phyloP scores from a whole-genome alignment of 2,329 filamentous ascomycete species.

The Bipolaris sorokiniana region DNA sequence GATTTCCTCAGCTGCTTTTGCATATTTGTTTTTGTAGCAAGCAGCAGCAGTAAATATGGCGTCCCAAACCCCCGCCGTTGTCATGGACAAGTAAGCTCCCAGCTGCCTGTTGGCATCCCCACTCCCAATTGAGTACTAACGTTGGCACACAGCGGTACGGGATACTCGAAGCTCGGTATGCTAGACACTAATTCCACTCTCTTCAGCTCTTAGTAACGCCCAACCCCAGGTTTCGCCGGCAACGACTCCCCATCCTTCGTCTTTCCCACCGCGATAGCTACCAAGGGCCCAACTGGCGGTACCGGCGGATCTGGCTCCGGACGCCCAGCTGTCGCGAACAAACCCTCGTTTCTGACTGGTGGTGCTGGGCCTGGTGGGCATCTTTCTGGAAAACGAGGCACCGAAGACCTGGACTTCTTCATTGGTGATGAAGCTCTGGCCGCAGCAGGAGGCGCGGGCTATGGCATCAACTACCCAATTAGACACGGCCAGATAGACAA shows the following conservation, averaged over 20 bases:
- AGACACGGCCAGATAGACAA: slow-evolving; percentile 98
- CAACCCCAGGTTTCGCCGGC: slow-evolving; percentile 82
- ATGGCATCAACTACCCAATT: slow-evolving; percentile 96
- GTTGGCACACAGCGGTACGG: slow-evolving; percentile 79
- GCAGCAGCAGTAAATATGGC: slow-evolving; percentile 70
- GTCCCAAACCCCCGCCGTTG: slow-evolving; percentile 99
- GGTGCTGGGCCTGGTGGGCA: slow-evolving; percentile 83
- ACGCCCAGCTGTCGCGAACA: slow-evolving; percentile 87
- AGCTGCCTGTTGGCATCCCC: slow-evolving; percentile 36
- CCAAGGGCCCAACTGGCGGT: slow-evolving; percentile 76
- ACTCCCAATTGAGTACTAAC: slow-evolving; percentile 45
- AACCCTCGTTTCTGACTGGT: slow-evolving; percentile 92
- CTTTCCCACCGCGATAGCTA: slow-evolving; percentile 98
- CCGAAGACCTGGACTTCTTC: slow-evolving; percentile 97
- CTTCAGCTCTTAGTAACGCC: slow-evolving; percentile 45
- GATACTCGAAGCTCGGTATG: slow-evolving; percentile 97
- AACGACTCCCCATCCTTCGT: slow-evolving; percentile 99
- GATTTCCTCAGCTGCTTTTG: slow-evolving; percentile 30
- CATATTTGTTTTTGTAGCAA: slow-evolving; percentile 18
- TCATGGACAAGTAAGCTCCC: slow-evolving; percentile 99
- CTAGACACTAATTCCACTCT: slow-evolving; percentile 4
- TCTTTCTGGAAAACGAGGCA: slow-evolving; percentile 89
- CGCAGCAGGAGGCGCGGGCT: slow-evolving; percentile 84
- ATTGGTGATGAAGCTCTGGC: slow-evolving; percentile 95
- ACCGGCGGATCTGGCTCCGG: slow-evolving; percentile 81